Base-by-base conservation (phyloP, 2,329 filamentous ascomycete genomes). In the Arthrobotrys musiformis region DNA sequence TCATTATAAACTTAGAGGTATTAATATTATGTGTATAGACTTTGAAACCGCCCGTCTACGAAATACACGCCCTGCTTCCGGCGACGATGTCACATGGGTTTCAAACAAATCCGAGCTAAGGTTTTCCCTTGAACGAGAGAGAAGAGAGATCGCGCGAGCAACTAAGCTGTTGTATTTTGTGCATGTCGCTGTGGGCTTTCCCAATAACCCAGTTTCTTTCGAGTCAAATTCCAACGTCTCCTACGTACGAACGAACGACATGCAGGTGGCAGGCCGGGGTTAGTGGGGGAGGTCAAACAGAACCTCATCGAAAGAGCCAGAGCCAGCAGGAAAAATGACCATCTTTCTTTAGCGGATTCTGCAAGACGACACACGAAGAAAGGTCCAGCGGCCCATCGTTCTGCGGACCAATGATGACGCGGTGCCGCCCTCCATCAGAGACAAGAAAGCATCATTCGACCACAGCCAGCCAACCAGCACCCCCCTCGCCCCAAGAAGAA, bases 291-390 rank as follows among this genome's bases (percentile, higher is more conserved):
- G 44, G 37, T 50, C 69, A 50, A 61, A 73, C 61, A 52, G 69
- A 73, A 73, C 52, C 69, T 67, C 69, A 66, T 73, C 69, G 69
- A 73, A 73, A 61, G 50, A 64, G 52, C 46, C 24, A 44, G 58
- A 56, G 50, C 26, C 28, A 26, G 48, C 62, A 24, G 50, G 33
- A 70, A 62, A 30, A 70, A 70, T 26, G 44, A 58, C 58, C 50
- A 24, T 46, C 46, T 37, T 37, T 52, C 42, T 54, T 52, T 63
- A 30, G 56, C 63, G 56, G 48, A 48, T 68, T 61, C 64, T 69
- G 56, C 62, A 68, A 52, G 66, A 66, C 40, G 60, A 33, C 28
- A 56, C 50, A n/a, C 19, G 44, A 48, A 28, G n/a, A n/a, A 54
- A 50, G 50, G 50, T 33, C 50, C 50, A 56, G 50, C 50, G 50